A percentile compares a stretch with the other conserved stretches of the same genome.
These are phyloP conservation scores for Calonectria fujianensis DNA, from an alignment of 2,329 filamentous ascomycete genomes.

Conservation along the genomic window DNA sequence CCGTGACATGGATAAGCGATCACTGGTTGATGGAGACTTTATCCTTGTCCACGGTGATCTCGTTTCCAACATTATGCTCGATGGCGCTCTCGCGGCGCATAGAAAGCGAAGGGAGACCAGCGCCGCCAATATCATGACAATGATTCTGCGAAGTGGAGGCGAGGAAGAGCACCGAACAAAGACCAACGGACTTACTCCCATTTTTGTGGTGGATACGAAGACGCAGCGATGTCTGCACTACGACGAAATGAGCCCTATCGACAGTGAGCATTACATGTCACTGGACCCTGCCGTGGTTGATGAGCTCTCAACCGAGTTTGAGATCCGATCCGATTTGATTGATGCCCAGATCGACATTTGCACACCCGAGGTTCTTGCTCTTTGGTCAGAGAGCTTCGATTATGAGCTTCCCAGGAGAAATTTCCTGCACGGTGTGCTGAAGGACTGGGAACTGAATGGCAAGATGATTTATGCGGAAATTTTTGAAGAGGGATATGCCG, in stretches of 20 bases:
- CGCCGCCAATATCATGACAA: constrained; percentile 98
- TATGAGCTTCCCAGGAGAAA: constrained; percentile 93
- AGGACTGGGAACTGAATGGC: constrained; percentile 97
- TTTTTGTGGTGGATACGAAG: constrained; percentile 89
- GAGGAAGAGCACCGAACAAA: constrained; percentile 83
- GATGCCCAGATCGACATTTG: constrained; percentile 98
- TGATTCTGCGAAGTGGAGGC: constrained; percentile 89
- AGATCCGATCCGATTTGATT: constrained; percentile 90
- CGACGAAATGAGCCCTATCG: constrained; percentile 87
- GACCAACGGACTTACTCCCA: constrained; percentile 82
- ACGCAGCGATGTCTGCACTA: constrained; percentile 93
- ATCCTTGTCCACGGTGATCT: constrained; percentile 94
- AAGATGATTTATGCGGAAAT: constrained; percentile 97
- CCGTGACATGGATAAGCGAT: constrained; percentile 91
- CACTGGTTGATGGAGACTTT: constrained; percentile 92
- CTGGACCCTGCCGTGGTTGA: constrained; percentile 89
- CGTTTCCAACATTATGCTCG: constrained; percentile 91
- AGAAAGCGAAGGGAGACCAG: constrained; percentile 86
- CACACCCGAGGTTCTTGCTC: constrained; percentile 93
- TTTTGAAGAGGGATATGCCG: constrained; percentile 87
- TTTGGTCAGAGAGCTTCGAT: constrained; percentile 99
- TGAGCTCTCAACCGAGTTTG: constrained; percentile 81
- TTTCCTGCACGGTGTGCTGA: constrained; percentile 93
- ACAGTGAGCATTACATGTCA: constrained; percentile 78
- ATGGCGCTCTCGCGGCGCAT: constrained; percentile 85